These are phyloP conservation scores for Heliamphora exappendiculata DNA, from an alignment of 148 eudicot species.

Conservation along the genomic window DNA sequence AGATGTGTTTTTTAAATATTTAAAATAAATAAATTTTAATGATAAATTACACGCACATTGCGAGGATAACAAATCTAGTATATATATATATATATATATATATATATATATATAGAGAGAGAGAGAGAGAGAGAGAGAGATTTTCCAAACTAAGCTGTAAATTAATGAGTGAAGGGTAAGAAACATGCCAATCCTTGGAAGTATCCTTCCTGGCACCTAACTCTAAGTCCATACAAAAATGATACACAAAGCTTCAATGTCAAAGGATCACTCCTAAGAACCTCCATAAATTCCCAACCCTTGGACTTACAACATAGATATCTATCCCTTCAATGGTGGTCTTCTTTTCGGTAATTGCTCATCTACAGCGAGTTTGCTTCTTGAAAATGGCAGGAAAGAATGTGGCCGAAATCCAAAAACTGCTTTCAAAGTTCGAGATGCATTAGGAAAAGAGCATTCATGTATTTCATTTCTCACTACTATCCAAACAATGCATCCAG, in stretches of 20 bases:
- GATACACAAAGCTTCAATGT: neutral
- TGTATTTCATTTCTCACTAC: conserved; percentile 11
- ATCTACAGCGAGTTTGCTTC: neutral
- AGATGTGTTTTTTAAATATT: too few species aligned
- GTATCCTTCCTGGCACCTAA: neutral
- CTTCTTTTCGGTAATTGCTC: neutral
- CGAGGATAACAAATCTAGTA: too few species aligned
- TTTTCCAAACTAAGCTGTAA: neutral
- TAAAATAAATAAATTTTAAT: too few species aligned
- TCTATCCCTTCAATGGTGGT: neutral
- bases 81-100: too few species aligned
- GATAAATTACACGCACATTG: too few species aligned
- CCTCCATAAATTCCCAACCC: neutral
- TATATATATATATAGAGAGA: too few species aligned
- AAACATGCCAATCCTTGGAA: neutral
- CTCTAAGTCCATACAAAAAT: neutral
- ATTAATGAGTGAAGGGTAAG: neutral
- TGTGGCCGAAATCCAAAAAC: neutral
- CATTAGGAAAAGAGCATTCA: neutral
- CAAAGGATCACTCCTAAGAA: neutral
- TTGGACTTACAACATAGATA: neutral
- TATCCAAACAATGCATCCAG: conserved; percentile 50
- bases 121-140: neutral
- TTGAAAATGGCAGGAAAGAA: neutral
- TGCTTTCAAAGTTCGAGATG: neutral